Evolutionary conservation across 345 rosid species (phyloP).

Genomic region (Eucalyptus sp.): DNA sequence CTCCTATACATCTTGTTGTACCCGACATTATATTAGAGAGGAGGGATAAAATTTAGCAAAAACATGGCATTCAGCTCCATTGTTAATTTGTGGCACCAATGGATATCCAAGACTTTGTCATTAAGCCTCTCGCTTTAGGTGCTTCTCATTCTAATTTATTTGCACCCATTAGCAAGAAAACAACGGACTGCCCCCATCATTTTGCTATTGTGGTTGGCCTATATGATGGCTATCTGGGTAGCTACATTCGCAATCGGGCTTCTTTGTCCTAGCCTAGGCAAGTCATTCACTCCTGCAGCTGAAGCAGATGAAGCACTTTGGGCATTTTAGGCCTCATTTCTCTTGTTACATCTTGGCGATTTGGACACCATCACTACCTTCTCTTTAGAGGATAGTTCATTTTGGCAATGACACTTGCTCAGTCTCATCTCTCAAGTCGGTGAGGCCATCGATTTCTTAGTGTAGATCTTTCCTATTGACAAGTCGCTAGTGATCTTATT

Average conservation of each 20-base stretch:
- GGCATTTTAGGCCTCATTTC: background rate
- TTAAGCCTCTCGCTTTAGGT: background rate
- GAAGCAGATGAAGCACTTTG: accelerated
- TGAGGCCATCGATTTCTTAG: background rate
- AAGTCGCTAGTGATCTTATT: background rate
- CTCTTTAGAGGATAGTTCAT: background rate
- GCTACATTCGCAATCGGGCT: background rate
- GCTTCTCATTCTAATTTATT: background rate
- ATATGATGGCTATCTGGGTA: background rate
- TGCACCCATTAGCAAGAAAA: background rate
- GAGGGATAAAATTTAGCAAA: background rate
- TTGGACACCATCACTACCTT: background rate
- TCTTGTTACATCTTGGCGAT: background rate
- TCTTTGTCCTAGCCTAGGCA: background rate
- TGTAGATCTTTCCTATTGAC: background rate
- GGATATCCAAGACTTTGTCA: background rate
- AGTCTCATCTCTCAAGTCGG: background rate
- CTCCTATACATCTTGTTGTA: background rate
- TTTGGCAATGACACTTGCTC: accelerated
- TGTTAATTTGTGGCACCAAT: background rate
- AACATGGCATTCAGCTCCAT: background rate
- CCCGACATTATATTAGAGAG: background rate
- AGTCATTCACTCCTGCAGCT: background rate
- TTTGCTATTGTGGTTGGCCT: background rate
- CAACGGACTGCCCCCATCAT: accelerated